These are phyloP conservation scores for Trichoderma erinaceum DNA, from an alignment of 495 filamentous ascomycete genomes.

Conservation along the genomic window DNA sequence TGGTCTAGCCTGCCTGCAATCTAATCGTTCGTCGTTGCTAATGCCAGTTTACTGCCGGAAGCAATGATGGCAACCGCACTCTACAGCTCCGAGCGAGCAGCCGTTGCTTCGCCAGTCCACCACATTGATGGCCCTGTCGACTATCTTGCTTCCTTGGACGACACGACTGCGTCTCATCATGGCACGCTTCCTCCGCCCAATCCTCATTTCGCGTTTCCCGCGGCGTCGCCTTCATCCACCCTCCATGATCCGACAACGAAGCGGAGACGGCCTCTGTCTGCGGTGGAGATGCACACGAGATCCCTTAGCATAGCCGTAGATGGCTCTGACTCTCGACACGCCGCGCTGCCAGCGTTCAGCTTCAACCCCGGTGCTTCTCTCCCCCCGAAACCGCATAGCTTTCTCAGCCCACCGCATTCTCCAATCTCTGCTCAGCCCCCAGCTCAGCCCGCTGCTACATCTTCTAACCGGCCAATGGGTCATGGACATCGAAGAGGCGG, in stretches of 20 bases:
- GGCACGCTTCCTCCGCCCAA: slow-evolving; percentile 52
- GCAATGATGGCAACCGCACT: slow-evolving; percentile 38
- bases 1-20: slow-evolving; percentile 4
- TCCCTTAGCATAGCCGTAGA: slow-evolving; percentile 14
- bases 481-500: slow-evolving; percentile 60
- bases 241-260: neutral
- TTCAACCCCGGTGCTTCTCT: slow-evolving; percentile 54
- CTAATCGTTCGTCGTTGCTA: slow-evolving; percentile 35
- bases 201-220: slow-evolving; percentile 66
- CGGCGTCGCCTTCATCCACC: slow-evolving; percentile 26
- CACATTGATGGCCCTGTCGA: slow-evolving; percentile 25
- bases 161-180: slow-evolving; percentile 17
- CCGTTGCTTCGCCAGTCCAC: slow-evolving; percentile 27
- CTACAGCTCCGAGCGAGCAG: slow-evolving; percentile 31
- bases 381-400: slow-evolving; percentile 25
- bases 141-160: slow-evolving; percentile 22
- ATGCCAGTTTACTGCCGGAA: slow-evolving; percentile 44
- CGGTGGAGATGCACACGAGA: slow-evolving; percentile 32
- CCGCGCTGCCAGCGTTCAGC: slow-evolving; percentile 54
- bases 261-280: slow-evolving; percentile 41
- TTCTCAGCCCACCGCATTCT: slow-evolving; percentile 39
- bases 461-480: slow-evolving; percentile 44
- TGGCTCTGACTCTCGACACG: slow-evolving; percentile 8
- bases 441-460: slow-evolving; percentile 15
- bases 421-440: slow-evolving; percentile 39